Percentiles rank a stretch among this genome's conserved stretches.
phyloP scores from a whole-genome alignment of 1,139 yeast species.

The Wickerhamomyces sp. region DNA sequence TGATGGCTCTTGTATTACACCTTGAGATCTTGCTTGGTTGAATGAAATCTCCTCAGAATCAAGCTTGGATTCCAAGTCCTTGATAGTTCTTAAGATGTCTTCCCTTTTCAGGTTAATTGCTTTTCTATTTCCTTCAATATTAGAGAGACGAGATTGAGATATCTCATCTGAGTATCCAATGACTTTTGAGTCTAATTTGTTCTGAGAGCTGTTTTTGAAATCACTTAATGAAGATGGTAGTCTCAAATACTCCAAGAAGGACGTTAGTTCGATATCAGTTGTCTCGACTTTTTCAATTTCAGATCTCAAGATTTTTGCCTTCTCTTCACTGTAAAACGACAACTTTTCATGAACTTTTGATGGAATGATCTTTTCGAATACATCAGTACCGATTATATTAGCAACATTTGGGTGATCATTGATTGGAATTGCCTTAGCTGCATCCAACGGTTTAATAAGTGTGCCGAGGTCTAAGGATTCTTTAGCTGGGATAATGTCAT shows the following conservation, averaged over 20 bases:
- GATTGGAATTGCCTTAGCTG: slow-evolving; percentile 59
- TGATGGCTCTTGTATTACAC: slow-evolving; percentile 33
- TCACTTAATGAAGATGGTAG: slow-evolving; percentile 64
- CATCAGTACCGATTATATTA: slow-evolving; percentile 44
- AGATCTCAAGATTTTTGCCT: slow-evolving; percentile 68
- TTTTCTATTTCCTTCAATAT: slow-evolving; percentile 25
- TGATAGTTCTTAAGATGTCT: slow-evolving; percentile 36
- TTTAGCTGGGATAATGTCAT: slow-evolving; percentile 63
- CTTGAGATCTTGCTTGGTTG: slow-evolving; percentile 27
- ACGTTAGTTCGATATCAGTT: slow-evolving; percentile 71
- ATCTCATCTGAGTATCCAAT: slow-evolving; percentile 24
- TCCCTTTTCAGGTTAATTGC: slow-evolving; percentile 30
- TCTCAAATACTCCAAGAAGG: slow-evolving; percentile 75
- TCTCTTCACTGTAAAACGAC: slow-evolving; percentile 85
- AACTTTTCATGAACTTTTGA: slow-evolving; percentile 81
- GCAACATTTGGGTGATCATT: slow-evolving; percentile 46
- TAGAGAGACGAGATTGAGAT: slow-evolving; percentile 21
- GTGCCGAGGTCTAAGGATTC: slow-evolving; percentile 41
- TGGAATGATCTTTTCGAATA: slow-evolving; percentile 81
- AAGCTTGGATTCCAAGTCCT: slow-evolving; percentile 35
- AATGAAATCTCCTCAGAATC: slow-evolving; percentile 33
- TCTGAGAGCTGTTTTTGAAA: slow-evolving; percentile 35
- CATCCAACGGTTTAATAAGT: slow-evolving; percentile 67
- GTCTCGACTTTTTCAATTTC: slow-evolving; percentile 74
- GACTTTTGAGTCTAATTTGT: slow-evolving; percentile 21